Base-by-base conservation (phyloP, 2,329 filamentous ascomycete species). In the Phyllosticta capitalensis region DNA sequence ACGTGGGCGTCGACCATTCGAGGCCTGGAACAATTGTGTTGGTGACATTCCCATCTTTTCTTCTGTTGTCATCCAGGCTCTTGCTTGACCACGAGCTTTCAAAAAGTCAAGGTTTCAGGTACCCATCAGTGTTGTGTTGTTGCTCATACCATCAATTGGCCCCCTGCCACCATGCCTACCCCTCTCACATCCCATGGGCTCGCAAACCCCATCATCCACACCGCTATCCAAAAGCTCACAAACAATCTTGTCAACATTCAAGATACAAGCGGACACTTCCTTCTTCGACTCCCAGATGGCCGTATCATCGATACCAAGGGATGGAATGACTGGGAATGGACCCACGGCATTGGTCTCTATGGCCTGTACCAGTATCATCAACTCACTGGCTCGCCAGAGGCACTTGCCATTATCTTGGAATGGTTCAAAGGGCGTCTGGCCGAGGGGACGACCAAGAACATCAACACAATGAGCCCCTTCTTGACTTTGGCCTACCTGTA, bases 241-340 rank as follows among this genome's bases (percentile, higher is more conserved):
- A 74, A 86, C 68, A 88, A 89, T 67, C 79, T 92, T 50, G 80
- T 92, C 70, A 88, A 88, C 72, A 91, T 92, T 74, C 83, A 84
- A 67, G 89, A 92, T 74, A 81, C 79, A 48, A 88, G 86, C 0
- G 88, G 88, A 55, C 80, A 88, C 67, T 92, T 90, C 70, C 78
- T 92, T 22, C 76, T 91, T 61, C 83, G 78, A 20, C 79, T 92
- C 38, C 78, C 81, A 1, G 88, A 92, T 66, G 88, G 88, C 60
- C 82, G 86, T 38, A 78, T 91, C 55, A 91, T 92, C 68, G 88
- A 92, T 72, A 91, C 89, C 60, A 92, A 92, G 73, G 88, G 87
- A 60, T 92, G 88, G 89, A 81, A 87, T 63, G 86, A 86, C 68
- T 92, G 88, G 88, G 88, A 91, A 74, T 90, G 87, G 86, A 90